phyloP scores from a whole-genome alignment of 1,284 basidiomycete genomes.

The Tilletia horrida region DNA sequence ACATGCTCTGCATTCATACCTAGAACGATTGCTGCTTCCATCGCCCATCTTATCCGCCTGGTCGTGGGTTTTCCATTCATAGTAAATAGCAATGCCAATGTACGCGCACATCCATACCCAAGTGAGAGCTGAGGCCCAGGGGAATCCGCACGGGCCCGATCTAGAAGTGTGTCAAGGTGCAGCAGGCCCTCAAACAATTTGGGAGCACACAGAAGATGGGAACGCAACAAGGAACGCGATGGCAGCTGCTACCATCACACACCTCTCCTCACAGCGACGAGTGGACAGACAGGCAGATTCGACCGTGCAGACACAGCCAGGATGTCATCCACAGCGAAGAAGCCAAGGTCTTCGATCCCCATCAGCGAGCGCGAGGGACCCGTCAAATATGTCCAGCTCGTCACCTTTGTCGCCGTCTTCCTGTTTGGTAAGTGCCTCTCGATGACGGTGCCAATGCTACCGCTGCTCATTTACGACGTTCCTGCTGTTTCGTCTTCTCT shows the following conservation, averaged over 20 bases:
- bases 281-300: too few relatives aligned
- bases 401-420: constrained; percentile 13
- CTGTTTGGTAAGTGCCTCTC: neutral
- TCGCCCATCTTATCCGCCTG: too few relatives aligned
- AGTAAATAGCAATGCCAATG: too few relatives aligned
- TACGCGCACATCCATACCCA: too few relatives aligned
- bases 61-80: too few relatives aligned
- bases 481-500: constrained; percentile 27
- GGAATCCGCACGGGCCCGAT: too few relatives aligned
- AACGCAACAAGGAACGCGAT: neutral
- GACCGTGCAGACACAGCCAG: neutral
- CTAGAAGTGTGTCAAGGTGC: too few relatives aligned
- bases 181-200: neutral
- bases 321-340: neutral
- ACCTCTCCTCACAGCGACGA: too few relatives aligned
- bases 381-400: constrained; percentile 1
- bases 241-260: neutral
- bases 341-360: constrained; percentile 3
- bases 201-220: neutral
- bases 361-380: constrained; percentile 5
- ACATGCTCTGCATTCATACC: neutral
- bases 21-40: too few relatives aligned
- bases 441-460: neutral
- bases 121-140: too few relatives aligned
- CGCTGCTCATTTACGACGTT: too few relatives aligned